These are phyloP conservation scores for Fusarium praegraminearum DNA, from an alignment of 2,329 filamentous ascomycete genomes.

Conservation along the genomic window DNA sequence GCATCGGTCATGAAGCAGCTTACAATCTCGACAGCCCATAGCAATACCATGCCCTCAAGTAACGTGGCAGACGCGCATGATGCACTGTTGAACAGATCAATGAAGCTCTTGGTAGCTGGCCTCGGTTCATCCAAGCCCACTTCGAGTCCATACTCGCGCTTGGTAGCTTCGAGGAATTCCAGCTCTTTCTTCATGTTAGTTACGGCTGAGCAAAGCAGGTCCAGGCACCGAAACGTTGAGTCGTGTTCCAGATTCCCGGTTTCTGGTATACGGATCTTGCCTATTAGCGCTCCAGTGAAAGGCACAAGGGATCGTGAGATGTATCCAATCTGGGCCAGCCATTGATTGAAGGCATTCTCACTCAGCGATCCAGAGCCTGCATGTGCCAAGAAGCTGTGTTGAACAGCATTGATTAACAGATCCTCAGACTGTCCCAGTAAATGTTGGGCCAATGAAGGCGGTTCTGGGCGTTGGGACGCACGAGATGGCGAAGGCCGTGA, in stretches of 20 bases:
- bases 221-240: slow-evolving; percentile 4
- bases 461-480: neutral
- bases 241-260: slow-evolving; percentile 5
- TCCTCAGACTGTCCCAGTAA: neutral
- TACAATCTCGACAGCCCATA: slow-evolving; percentile 8
- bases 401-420: slow-evolving; percentile 1
- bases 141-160: slow-evolving; percentile 10
- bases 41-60: slow-evolving; percentile 6
- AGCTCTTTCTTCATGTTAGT: slow-evolving; percentile 5
- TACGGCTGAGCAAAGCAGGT: slow-evolving; percentile 5
- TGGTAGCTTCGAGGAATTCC: slow-evolving; percentile 6
- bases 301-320: slow-evolving; percentile 8
- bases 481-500: neutral
- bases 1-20: neutral
- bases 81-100: slow-evolving; percentile 2
- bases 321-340: slow-evolving; percentile 12
- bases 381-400: slow-evolving; percentile 5
- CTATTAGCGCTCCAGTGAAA: slow-evolving; percentile 9
- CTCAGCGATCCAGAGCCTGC: slow-evolving; percentile 4
- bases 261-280: slow-evolving; percentile 8
- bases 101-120: slow-evolving; percentile 4
- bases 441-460: slow-evolving; percentile 2
- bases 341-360: slow-evolving; percentile 4
- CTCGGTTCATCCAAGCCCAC: slow-evolving; percentile 1
- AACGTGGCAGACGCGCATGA: slow-evolving; percentile 8